Percentiles rank a stretch among this genome's conserved stretches.
Evolutionary conservation across 2,329 filamentous ascomycete species (phyloP).

Genomic region (Pseudogymnoascus destructans): DNA sequence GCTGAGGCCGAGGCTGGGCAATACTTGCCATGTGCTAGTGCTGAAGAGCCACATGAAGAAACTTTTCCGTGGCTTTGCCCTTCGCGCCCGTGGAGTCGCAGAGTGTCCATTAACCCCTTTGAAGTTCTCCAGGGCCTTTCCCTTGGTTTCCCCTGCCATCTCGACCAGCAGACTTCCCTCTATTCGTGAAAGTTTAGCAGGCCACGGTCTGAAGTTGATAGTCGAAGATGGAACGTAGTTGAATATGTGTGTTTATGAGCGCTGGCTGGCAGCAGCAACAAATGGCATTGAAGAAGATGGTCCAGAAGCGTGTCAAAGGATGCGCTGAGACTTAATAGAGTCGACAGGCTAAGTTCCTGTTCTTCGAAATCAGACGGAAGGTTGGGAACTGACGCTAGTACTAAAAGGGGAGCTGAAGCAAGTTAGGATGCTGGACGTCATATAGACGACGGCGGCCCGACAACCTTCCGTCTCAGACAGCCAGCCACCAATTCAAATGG

Average conservation of each 20-base stretch:
- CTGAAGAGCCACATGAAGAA: constrained; percentile 30
- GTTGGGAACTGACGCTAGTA: constrained; percentile 1
- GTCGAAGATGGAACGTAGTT: neutral
- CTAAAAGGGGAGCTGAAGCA: constrained; percentile 5
- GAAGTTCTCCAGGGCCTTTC: constrained; percentile 24
- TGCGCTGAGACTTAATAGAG: constrained; percentile 6
- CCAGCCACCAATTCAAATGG: neutral
- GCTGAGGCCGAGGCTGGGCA: neutral
- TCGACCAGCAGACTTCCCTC: constrained; percentile 11
- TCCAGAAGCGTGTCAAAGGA: constrained; percentile 3
- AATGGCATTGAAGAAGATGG: constrained; percentile 6
- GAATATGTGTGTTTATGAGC: neutral
- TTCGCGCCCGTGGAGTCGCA: constrained; percentile 23
- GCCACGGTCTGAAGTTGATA: neutral
- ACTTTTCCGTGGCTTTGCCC: constrained; percentile 14
- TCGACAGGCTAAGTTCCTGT: constrained; percentile 5
- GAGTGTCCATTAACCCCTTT: constrained; percentile 30
- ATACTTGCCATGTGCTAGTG: constrained; percentile 40
- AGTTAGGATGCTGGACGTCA: neutral
- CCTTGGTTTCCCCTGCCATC: constrained; percentile 30
- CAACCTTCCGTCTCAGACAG: neutral
- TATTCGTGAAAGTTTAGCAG: neutral
- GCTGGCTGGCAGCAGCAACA: constrained; percentile 9
- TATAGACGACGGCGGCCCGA: neutral
- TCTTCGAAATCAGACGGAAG: constrained; percentile 7